Conservation (phyloP, 176 grass and related monocot genomes). For the Triticum monococcum region DNA sequence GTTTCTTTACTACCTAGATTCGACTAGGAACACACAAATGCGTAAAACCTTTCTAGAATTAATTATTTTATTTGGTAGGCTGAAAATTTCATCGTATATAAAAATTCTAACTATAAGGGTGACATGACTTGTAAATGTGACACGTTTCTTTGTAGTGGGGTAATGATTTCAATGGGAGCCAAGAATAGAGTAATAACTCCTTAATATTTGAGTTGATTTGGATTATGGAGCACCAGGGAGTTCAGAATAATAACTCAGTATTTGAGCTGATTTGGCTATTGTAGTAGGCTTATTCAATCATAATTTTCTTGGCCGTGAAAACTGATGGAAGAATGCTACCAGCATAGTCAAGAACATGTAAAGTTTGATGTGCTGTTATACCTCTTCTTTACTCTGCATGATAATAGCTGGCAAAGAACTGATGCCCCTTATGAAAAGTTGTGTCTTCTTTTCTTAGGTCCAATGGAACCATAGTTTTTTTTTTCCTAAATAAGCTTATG, state of each 20-base stretch:
- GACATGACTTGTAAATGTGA: neutral
- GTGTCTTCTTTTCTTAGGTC: neutral
- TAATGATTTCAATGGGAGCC: neutral
- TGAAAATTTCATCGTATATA: neutral
- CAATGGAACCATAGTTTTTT: neutral
- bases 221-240: neutral
- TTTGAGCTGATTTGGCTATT: neutral
- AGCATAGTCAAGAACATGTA: slow-evolving; percentile 1
- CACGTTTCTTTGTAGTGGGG: neutral
- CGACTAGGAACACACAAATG: neutral
- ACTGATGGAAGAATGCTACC: slow-evolving; percentile 8
- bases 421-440: neutral
- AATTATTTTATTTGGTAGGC: neutral
- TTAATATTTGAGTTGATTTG: slow-evolving; percentile 10
- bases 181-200: neutral
- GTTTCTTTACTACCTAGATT: neutral
- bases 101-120: neutral
- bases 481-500: neutral
- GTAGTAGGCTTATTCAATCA: neutral
- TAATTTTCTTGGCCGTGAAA: neutral
- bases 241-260: neutral
- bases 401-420: neutral
- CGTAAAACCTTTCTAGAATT: neutral
- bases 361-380: neutral
- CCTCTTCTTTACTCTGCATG: neutral